Base-by-base conservation (phyloP, 2,329 filamentous ascomycete species). In the Fusarium annulatum region DNA sequence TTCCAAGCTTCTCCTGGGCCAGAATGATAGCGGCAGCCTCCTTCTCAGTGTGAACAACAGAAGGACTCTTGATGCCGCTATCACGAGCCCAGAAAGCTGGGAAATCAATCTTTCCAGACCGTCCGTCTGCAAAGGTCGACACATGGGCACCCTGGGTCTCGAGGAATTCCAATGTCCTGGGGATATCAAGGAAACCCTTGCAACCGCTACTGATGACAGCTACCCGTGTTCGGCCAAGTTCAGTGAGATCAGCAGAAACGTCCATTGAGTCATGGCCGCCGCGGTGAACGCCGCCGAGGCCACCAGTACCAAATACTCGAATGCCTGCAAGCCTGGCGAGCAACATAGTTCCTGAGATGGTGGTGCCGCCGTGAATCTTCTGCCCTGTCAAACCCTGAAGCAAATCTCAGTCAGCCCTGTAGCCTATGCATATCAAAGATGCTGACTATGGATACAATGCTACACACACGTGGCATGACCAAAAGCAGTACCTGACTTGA, bases 171-270 rank as follows among this genome's bases (percentile, higher is more conserved):
- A 99, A 87, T 1, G 96, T 99, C 59, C 94, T 88, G 5, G 93
- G 91, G 67, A 98, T 95, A 80, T 99, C 96, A 42, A 99, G 87
- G 82, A 99, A 98, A 71, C 96, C 96, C 84, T 99, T 99, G 84
- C 94, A 97, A 19, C 96, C 96, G 73, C 93, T 94, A 81, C 92
- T 93, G 59, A 99, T 87, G 5, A 99, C 95, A 33, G 95, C 92
- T 59, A 99, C 92, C 16, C 94, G 90, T 12, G 95, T 98, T 65
- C 95, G 89, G 21, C 96, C 95, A 57, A 99, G 89, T 86, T 98
- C 96, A 8, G 94, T 98, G 69, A 99, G 87, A 83, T 99, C 96
- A 45, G 96, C 96, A 69, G 96, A 98, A 71, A 99, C 90, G 80
- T 99, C 96, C 91, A 98, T 92, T 12, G 93, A 93, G 74, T 88